Base-by-base conservation (phyloP, 352 stramenopile genomes). In the Globisporangium emineosum region DNA sequence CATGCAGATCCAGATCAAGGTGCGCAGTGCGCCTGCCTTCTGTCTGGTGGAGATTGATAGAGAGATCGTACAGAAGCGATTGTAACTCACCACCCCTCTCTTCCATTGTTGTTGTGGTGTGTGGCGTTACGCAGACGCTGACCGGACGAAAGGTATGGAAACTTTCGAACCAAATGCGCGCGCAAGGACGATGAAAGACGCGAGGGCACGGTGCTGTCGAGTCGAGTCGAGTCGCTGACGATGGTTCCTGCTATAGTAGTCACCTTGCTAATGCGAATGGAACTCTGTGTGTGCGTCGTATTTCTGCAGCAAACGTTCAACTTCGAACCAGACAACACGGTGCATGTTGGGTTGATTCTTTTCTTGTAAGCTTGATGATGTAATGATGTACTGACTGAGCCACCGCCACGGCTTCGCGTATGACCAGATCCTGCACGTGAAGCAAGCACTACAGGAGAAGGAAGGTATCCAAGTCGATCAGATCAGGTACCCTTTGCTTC, bases 371-470 rank as follows among this genome's bases (percentile, higher is more conserved):
- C 4, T 40, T 40, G 21, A 9, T 40, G 21, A 2, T 13, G 17
- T 29, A 13, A n/a, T 30, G 21, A 30, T 27, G 42, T 19, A 29
- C 19, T 52, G 21, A 52, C 45, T 29, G n/a, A 52, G 19, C 17
- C 15, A 45, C 19, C 13, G 40, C 40, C 8, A 10, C 21, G 19
- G 17, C n/a, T 45, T 45, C 40, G 33, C 9, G 8, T 23, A 8
- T 40, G 17, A 54, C 19, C 55, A 98, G 83, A 98, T 99, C 58
- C 73, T 98, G 61, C 88, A 96, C 37, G 96, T 99, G 58, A 99
- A 99, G 80, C 94, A 99, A 72, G 88, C 93, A 49, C 79, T 99
- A 60, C 96, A 99, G 77, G 97, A 99, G 81, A 99, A 99, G 77
- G 97, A 99, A 76, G 97, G 97, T 59, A 98, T 98, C 57, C 88